These are phyloP conservation scores for Geotrichum phurueaensis DNA, from an alignment of 1,139 yeast species.

Conservation along the genomic window DNA sequence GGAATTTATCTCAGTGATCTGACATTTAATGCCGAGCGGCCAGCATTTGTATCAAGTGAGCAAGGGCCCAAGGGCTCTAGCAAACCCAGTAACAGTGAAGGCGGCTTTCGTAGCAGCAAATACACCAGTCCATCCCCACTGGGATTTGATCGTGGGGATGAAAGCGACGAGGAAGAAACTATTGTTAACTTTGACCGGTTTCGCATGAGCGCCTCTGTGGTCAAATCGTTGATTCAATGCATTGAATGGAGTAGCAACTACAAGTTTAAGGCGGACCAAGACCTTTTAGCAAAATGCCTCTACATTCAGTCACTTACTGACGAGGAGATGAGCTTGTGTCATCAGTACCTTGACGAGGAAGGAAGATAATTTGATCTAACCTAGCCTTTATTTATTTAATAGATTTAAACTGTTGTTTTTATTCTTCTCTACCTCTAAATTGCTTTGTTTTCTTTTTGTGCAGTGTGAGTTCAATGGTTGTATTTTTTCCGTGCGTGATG, in stretches of 20 bases:
- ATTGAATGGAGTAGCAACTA: slow-evolving; percentile 80
- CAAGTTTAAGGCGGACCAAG: slow-evolving; percentile 44
- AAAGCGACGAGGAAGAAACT: slow-evolving; percentile 26
- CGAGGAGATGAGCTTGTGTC: slow-evolving; percentile 60
- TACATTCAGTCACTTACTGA: slow-evolving; percentile 72
- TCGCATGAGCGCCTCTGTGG: slow-evolving; percentile 69
- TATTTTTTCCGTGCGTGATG: neutral
- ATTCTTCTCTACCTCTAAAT: too few species aligned
- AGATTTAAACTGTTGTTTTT: neutral
- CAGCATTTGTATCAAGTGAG: slow-evolving; percentile 21
- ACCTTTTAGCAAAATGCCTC: slow-evolving; percentile 72
- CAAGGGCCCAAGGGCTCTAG: neutral
- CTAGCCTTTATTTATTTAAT: neutral
- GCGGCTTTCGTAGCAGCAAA: slow-evolving; percentile 3
- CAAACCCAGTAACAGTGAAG: too few species aligned
- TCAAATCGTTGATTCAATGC: slow-evolving; percentile 70
- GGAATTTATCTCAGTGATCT: slow-evolving; percentile 82
- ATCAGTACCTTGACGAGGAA: slow-evolving; percentile 14
- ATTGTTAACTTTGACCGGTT: slow-evolving; percentile 73
- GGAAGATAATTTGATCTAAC: neutral
- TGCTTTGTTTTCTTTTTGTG: neutral
- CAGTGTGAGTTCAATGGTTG: too few species aligned
- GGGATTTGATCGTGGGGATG: neutral
- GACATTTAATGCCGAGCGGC: slow-evolving; percentile 69
- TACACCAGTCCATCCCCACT: neutral